Evolutionary conservation across 805 yeast species (phyloP).

Genomic region (Jamesozyma gamospora): DNA sequence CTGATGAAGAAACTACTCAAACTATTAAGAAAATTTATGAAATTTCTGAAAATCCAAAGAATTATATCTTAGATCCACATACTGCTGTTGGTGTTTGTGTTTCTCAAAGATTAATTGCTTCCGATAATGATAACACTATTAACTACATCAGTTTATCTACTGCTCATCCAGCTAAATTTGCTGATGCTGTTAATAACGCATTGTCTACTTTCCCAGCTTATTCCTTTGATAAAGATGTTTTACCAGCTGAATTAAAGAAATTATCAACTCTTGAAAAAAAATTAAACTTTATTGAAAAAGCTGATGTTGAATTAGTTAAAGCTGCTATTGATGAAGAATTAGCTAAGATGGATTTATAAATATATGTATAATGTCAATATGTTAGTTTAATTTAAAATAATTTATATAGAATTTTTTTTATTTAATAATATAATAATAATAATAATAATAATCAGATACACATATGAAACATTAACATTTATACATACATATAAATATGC

Average conservation of each 20-base stretch:
- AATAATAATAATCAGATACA: too few species aligned
- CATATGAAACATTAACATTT: too few species aligned
- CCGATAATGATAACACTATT: constrained; percentile 34
- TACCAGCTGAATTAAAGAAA: constrained; percentile 77
- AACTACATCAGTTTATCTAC: constrained; percentile 76
- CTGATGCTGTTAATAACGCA: constrained; percentile 88
- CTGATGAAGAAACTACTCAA: constrained; percentile 64
- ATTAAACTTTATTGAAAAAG: constrained; percentile 56
- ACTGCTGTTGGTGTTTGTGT: constrained; percentile 90
- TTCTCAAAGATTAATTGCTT: constrained; percentile 49
- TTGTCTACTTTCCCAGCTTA: constrained; percentile 57
- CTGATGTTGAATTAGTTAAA: constrained; percentile 69
- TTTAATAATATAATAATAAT: too few species aligned
- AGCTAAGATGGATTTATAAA: constrained; percentile 35
- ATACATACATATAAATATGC: too few species aligned
- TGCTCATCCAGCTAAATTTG: constrained; percentile 98
- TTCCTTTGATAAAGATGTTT: constrained; percentile 77
- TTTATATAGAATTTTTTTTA: too few species aligned
- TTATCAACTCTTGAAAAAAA: constrained; percentile 65
- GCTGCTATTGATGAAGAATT: constrained; percentile 65
- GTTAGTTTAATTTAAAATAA: too few species aligned
- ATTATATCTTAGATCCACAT: constrained; percentile 91
- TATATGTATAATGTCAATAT: too few species aligned
- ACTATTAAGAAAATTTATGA: constrained; percentile 68
- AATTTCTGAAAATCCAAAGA: constrained; percentile 40